phyloP scores from a whole-genome alignment of 179 eudicot species.

The Gypsophila paniculata region DNA sequence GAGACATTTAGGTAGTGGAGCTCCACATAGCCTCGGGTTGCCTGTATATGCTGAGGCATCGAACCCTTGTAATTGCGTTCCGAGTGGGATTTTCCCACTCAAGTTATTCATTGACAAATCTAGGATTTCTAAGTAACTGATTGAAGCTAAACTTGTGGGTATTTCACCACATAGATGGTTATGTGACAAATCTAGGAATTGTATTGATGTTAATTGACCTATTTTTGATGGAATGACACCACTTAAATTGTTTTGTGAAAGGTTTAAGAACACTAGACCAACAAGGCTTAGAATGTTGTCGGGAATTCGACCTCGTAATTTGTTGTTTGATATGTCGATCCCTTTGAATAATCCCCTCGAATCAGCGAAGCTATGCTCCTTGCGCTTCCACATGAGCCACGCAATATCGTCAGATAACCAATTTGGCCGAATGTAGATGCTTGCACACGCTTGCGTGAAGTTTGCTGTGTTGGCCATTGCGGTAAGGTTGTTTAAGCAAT shows the following conservation, averaged over 20 bases:
- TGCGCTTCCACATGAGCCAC: conserved; percentile 19
- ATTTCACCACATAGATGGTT: conserved; percentile 20
- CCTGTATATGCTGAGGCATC: conserved; percentile 16
- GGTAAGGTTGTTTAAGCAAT: conserved; percentile 21
- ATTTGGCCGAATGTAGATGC: conserved; percentile 2
- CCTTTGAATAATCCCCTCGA: conserved; percentile 2
- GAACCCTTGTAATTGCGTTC: conserved; percentile 21
- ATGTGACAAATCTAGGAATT: conserved; percentile 21
- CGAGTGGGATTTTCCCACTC: conserved; percentile 16
- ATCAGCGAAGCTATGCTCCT: conserved; percentile 6
- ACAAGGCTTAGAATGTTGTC: conserved; percentile 13
- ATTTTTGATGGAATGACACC: conserved; percentile 19
- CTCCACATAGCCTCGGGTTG: conserved; percentile 26
- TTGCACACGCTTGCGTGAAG: background rate
- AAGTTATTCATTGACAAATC: conserved; percentile 26
- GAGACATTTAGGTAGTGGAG: conserved; percentile 17
- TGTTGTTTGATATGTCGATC: conserved; percentile 20
- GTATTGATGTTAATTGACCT: conserved; percentile 5
- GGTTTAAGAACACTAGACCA: conserved; percentile 17
- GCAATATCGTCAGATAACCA: conserved; percentile 11
- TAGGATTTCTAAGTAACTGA: conserved; percentile 4
- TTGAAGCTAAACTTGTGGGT: conserved; percentile 18
- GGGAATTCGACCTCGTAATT: conserved; percentile 24
- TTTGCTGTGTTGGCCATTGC: conserved; percentile 16
- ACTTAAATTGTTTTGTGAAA: conserved; percentile 21